These are phyloP conservation scores for Colletotrichum sp. DNA, from an alignment of 2,329 filamentous ascomycete species.

Conservation along the genomic window DNA sequence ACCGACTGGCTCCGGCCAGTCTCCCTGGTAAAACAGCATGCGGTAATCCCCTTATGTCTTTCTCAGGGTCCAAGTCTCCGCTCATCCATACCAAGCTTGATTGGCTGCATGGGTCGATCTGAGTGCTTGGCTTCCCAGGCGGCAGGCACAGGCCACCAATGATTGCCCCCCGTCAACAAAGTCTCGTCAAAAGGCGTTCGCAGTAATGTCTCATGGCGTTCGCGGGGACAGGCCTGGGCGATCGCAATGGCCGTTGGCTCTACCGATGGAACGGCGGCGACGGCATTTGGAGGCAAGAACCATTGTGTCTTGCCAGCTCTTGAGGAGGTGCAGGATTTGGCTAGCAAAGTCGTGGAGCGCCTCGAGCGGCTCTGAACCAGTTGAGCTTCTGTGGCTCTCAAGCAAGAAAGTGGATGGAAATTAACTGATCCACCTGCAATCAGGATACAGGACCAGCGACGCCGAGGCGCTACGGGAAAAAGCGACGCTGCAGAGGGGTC, in stretches of 20 bases:
- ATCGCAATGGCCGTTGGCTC: neutral
- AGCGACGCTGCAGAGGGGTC: slow-evolving; percentile 1
- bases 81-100: neutral
- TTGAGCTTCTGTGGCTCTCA: neutral
- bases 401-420: neutral
- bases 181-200: neutral
- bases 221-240: neutral
- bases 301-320: neutral
- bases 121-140: slow-evolving; percentile 5
- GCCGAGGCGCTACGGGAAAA: slow-evolving; percentile 9
- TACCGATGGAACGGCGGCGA: neutral
- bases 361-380: neutral
- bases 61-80: slow-evolving; percentile 6
- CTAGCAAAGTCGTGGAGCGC: neutral
- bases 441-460: neutral
- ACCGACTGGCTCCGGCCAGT: neutral
- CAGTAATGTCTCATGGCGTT: neutral
- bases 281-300: neutral
- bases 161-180: neutral
- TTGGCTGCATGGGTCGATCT: slow-evolving; percentile 3
- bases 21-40: neutral
- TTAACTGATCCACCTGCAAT: slow-evolving; percentile 5
- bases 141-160: slow-evolving; percentile 3
- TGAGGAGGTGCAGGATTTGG: neutral
- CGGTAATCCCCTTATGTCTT: neutral